Evolutionary conservation across 2,329 filamentous ascomycete species (phyloP), one percentile per base, ranked within the genome.

Genomic region (Nigrospora sphaerica): DNA sequence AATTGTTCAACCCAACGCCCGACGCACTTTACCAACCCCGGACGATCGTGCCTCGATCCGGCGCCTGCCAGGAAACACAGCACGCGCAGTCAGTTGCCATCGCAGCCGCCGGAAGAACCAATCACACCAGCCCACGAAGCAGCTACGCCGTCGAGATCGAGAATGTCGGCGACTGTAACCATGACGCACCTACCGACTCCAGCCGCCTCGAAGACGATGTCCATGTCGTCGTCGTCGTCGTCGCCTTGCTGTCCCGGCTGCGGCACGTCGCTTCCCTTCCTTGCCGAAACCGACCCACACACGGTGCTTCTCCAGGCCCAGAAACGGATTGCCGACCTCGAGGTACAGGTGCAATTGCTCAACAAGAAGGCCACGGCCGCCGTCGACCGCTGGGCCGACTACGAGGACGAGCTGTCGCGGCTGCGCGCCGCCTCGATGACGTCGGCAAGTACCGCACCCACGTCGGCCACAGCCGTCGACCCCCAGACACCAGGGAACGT

Each of bases 351-450:
- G 45, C 75, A 77, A 46, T 66, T 81, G 45, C 74, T 91, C 48
- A 88, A 82, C 62, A 74, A 86, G 54, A 88, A 87, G 65, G 83
- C 84, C 46, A 77, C 81, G 3, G 78, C 81, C 32, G 72, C 73
- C 61, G 75, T 80, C 51, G 77, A 81, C 63, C 77, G 75, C 61
- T 83, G 78, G 77, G 85, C 86, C 59, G 84, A 89, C 69, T 90
- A 89, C 72, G 87, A 92, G 67, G 86, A 89, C 64, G 85, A 90
- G 62, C 75, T 90, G 36, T 72, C 79, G 39, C 71, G 66, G 39
- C 71, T 89, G 46, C 79, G 79, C 53, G 68, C 66, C 58, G 60
- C 53, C 43, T 56, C 55, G 53, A 55, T 53, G 42, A 55, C 52
- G 46, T 46, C 50, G 12, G 52, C 54, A 48, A 58, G 55, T 6